A percentile compares a stretch with the other conserved stretches of the same genome.
Evolutionary conservation across 805 yeast species (phyloP).

Genomic region (Metschnikowia chrysomelidarum): DNA sequence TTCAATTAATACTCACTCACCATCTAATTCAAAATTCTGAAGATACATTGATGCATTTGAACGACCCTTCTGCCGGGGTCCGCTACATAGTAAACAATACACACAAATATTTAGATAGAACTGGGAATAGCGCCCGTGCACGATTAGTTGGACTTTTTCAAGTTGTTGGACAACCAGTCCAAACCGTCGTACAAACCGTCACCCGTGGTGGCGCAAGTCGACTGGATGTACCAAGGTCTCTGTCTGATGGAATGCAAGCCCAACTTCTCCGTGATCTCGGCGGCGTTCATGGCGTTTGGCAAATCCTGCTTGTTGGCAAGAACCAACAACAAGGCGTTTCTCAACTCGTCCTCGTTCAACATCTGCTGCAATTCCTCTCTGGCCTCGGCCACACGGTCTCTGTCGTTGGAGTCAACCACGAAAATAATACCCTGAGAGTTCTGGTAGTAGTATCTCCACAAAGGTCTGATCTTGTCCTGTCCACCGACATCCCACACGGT

Average conservation of each 20-base stretch:
- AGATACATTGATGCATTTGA: conserved; percentile 14
- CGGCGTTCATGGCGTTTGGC: conserved; percentile 99
- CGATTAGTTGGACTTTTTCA: conserved; percentile 21
- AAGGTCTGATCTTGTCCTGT: conserved; percentile 97
- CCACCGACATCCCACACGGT: conserved; percentile 99
- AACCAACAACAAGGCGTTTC: conserved; percentile 92
- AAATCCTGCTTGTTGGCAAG: conserved; percentile 98
- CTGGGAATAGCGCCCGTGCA: too few relatives aligned
- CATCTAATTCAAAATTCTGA: too few relatives aligned
- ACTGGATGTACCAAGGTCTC: conserved; percentile 99
- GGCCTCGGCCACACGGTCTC: conserved; percentile 97
- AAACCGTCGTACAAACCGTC: conserved; percentile 61
- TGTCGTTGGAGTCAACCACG: conserved; percentile 96
- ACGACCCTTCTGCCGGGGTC: conserved; percentile 5
- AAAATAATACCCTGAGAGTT: conserved; percentile 98
- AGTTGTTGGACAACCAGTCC: conserved; percentile 27
- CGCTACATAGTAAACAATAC: conserved; percentile 13
- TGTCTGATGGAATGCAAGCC: conserved; percentile 97
- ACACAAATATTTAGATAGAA: conserved; percentile 1
- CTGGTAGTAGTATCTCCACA: conserved; percentile 99
- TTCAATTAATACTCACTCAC: too few relatives aligned
- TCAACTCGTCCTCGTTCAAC: conserved; percentile 97
- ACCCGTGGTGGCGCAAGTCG: conserved; percentile 99
- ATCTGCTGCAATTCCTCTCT: conserved; percentile 98
- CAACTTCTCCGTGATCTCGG: conserved; percentile 95